These are phyloP conservation scores for Gardenia jasminoides DNA, from an alignment of 257 asterid species.

Conservation along the genomic window DNA sequence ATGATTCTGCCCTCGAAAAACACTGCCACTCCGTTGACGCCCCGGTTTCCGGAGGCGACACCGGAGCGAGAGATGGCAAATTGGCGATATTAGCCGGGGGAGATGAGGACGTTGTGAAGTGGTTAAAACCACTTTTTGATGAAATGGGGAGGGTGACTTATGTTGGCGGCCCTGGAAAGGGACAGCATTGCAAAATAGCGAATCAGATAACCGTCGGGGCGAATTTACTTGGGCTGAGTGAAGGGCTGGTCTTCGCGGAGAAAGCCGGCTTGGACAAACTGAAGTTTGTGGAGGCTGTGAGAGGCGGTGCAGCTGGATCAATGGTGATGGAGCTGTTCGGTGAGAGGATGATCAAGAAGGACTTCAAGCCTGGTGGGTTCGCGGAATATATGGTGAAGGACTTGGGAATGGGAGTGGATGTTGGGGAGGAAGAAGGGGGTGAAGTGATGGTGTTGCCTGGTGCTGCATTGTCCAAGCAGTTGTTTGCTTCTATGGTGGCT, in stretches of 20 bases:
- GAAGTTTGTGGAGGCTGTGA: conserved; percentile 67
- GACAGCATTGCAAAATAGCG: conserved; percentile 81
- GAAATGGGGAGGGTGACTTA: conserved; percentile 58
- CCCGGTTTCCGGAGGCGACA: conserved; percentile 87
- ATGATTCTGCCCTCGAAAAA: conserved; percentile 42
- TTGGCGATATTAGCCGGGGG: conserved; percentile 79
- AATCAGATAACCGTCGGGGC: conserved; percentile 74
- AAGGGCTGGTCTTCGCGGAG: conserved; percentile 79
- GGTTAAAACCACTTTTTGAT: conserved; percentile 73
- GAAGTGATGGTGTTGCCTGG: conserved; percentile 71
- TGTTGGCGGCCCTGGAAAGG: conserved; percentile 76
- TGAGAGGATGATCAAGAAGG: conserved; percentile 72
- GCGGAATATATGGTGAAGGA: conserved; percentile 93
- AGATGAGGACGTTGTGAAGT: conserved; percentile 49
- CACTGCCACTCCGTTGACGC: conserved; percentile 62
- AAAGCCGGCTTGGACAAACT: conserved; percentile 66
- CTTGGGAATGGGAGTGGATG: conserved; percentile 79
- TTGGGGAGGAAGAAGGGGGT: conserved; percentile 40
- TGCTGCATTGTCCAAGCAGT: conserved; percentile 72
- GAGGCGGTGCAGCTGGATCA: conserved; percentile 84
- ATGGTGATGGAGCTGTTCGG: conserved; percentile 86
- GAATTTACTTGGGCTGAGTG: conserved; percentile 72
- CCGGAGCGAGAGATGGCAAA: conserved; percentile 72
- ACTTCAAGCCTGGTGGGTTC: conserved; percentile 74
- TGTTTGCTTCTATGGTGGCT: conserved; percentile 80